Conservation (phyloP, 139 green algal genomes). For the Chlorella sp. region DNA sequence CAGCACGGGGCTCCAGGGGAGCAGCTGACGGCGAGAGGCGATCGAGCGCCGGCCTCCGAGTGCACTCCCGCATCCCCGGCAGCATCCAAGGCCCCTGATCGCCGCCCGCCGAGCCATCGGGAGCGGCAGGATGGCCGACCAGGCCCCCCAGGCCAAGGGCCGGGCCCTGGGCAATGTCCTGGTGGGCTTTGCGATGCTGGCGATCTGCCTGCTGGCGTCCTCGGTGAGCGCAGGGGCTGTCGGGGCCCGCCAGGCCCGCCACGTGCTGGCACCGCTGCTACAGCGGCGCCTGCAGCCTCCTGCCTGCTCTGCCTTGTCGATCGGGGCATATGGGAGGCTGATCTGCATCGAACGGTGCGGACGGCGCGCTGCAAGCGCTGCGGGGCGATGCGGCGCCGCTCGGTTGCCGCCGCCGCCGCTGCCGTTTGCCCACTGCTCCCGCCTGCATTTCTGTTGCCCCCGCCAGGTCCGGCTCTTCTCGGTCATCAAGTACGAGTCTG, state of each 20-base stretch:
- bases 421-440: background rate
- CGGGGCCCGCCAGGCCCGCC: background rate
- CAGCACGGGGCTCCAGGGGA: too few relatives aligned
- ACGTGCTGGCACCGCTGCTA: background rate
- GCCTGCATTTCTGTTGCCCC: background rate
- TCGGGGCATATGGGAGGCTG: too few relatives aligned
- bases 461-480: slow-evolving; percentile 85
- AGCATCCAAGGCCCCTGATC: too few relatives aligned
- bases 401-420: background rate
- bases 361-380: background rate
- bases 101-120: too few relatives aligned
- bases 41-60: too few relatives aligned
- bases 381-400: background rate
- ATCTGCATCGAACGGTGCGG: background rate
- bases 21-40: too few relatives aligned
- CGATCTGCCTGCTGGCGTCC: slow-evolving; percentile 41
- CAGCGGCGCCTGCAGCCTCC: background rate
- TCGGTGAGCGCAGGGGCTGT: slow-evolving; percentile 18
- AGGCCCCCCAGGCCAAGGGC: background rate
- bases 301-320: too few relatives aligned
- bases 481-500: slow-evolving; percentile 93
- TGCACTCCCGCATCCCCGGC: too few relatives aligned
- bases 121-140: background rate
- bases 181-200: slow-evolving; percentile 23
- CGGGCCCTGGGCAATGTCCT: slow-evolving; percentile 9